These are phyloP conservation scores for Podospora anserina DNA, from an alignment of 495 filamentous ascomycete species.

Conservation along the genomic window DNA sequence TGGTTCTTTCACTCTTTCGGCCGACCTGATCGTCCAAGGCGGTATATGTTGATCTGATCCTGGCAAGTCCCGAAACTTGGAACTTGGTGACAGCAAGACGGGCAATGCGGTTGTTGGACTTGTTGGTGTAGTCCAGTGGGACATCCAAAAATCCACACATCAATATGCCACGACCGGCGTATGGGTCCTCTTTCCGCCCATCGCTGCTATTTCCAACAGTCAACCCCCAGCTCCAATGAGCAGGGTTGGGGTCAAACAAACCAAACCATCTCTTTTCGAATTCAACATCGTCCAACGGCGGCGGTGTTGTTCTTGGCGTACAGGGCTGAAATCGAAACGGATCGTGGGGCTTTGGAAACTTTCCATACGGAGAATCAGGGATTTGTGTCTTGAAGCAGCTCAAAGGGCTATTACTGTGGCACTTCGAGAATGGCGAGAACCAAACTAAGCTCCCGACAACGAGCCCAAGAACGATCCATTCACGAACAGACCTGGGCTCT, in stretches of 20 bases:
- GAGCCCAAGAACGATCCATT: conserved; percentile 15
- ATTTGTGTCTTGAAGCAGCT: background rate
- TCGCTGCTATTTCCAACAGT: conserved; percentile 10
- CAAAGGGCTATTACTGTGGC: background rate
- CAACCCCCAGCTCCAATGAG: conserved; percentile 43
- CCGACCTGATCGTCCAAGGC: conserved; percentile 16
- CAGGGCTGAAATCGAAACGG: conserved; percentile 45
- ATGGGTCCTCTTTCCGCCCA: conserved; percentile 23
- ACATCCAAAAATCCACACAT: conserved; percentile 48
- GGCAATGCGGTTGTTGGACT: conserved; percentile 39
- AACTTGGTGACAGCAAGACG: conserved; percentile 46
- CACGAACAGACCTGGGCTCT: background rate
- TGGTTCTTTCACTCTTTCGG: conserved; percentile 44
- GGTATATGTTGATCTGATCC: conserved; percentile 8
- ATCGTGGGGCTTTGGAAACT: conserved; percentile 38
- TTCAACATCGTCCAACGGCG: conserved; percentile 35
- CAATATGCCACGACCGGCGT: conserved; percentile 42
- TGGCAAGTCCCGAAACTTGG: conserved; percentile 44
- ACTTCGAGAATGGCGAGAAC: conserved; percentile 11
- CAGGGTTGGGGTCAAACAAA: conserved; percentile 42
- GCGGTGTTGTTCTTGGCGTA: conserved; percentile 37
- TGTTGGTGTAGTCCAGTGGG: conserved; percentile 47
- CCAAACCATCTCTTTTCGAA: conserved; percentile 36
- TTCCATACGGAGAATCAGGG: conserved; percentile 31
- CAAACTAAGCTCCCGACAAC: conserved; percentile 9